Base-by-base conservation (phyloP, 495 filamentous ascomycete species). In the Hypoxylon subgilvum region DNA sequence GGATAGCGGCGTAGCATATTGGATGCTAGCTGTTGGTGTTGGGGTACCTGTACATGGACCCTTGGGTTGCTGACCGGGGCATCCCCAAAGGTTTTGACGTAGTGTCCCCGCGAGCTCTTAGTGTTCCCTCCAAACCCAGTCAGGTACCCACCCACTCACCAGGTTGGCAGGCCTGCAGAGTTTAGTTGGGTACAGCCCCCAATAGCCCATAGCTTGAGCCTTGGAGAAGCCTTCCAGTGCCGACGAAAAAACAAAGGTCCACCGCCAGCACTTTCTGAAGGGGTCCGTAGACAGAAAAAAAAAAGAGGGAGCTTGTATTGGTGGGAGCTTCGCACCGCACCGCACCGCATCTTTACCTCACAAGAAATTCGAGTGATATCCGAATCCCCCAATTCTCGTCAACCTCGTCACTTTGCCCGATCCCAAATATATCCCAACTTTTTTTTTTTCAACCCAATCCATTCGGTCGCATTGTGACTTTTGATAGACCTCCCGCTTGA, bases 61-160 rank as follows among this genome's bases (percentile, higher is more conserved):
- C 52, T 57, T 42, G 38, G 53, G 38, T 45, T 58, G 61, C 44
- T 58, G 43, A 54, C 54, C 38, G 45, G n/a, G 54, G 51, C 50
- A 44, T 28, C 61, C 61, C 61, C 61, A 64, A 58, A 50, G 49
- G 44, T 64, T 64, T 64, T 64, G 53, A 44, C 43, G 44, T 55
- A 40, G 38, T 23, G 36, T 53, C 46, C 49, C 52, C 47, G 40
- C 31, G 42, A 53, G 34, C 30, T 36, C 31, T 53, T 57, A 63
- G 60, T 38, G 52, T 48, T 49, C 54, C 54, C 54, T 54, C 54
- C 54, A 57, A 54, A 53, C 53, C 50, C 49, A 57, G 53, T 57
- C 38, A 22, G 25, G 49, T 62, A 54, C 40, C 58, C 58, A 62
- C 58, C 34, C 48, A 57, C 47, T 48, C 45, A 49, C 39, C 44